These are phyloP conservation scores for Exophiala calicioides DNA, from an alignment of 2,329 filamentous ascomycete genomes.

Conservation along the genomic window DNA sequence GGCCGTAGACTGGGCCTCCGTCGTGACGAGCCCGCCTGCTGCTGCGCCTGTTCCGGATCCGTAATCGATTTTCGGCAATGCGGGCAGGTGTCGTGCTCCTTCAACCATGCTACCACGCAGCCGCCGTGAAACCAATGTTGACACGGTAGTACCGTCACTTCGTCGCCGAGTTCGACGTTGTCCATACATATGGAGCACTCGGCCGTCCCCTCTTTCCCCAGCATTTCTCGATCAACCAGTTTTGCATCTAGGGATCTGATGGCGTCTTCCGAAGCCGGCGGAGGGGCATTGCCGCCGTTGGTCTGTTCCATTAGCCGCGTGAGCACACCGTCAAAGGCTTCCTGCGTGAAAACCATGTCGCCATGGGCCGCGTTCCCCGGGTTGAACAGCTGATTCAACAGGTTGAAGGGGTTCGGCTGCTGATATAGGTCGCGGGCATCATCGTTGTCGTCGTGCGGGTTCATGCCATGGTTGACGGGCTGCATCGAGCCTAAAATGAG, in stretches of 20 bases:
- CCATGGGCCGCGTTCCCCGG: conserved; percentile 54
- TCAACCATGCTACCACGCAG: conserved; percentile 81
- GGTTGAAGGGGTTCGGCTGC: conserved; percentile 44
- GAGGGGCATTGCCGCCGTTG: conserved; percentile 68
- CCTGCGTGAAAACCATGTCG: conserved; percentile 87
- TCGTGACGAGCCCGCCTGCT: conserved; percentile 8
- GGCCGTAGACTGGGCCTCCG: conserved; percentile 17
- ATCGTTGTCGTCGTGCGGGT: conserved; percentile 8
- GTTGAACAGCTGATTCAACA: conserved; percentile 46
- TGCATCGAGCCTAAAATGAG: conserved; percentile 29
- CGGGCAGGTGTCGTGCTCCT: conserved; percentile 90
- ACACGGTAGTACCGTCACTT: conserved; percentile 79
- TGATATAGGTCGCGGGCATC: conserved; percentile 6
- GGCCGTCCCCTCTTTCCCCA: conserved; percentile 65
- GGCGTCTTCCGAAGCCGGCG: conserved; percentile 73
- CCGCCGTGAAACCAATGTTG: conserved; percentile 89
- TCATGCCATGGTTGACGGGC: conserved; percentile 1
- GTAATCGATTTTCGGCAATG: conserved; percentile 48
- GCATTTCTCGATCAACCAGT: conserved; percentile 68
- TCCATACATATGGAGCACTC: conserved; percentile 98
- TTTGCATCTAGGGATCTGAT: conserved; percentile 74
- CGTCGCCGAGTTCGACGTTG: conserved; percentile 69
- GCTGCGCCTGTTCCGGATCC: conserved; percentile 22
- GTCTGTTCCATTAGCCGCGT: conserved; percentile 85
- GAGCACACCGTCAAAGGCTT: conserved; percentile 85